phyloP scores from a whole-genome alignment of 2,329 filamentous ascomycete species.

The Coniochaeta sp. region DNA sequence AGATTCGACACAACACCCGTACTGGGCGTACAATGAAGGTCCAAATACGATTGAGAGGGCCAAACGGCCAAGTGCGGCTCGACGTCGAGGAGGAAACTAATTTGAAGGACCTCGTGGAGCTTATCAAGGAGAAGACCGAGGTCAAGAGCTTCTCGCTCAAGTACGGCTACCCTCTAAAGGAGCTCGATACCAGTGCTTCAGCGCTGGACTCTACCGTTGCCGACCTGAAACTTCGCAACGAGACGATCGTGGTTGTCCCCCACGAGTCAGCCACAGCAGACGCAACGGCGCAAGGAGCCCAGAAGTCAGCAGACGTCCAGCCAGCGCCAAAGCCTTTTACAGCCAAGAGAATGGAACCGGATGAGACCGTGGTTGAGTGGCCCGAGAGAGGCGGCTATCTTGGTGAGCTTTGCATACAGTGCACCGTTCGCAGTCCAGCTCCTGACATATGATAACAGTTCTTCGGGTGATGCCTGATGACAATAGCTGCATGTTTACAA shows the following conservation, averaged over 20 bases:
- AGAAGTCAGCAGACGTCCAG: slow-evolving; percentile 5
- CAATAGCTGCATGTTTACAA: slow-evolving; percentile 90
- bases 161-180: slow-evolving; percentile 74
- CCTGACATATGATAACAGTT: slow-evolving; percentile 33
- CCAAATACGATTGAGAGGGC: slow-evolving; percentile 68
- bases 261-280: slow-evolving; percentile 19
- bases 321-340: slow-evolving; percentile 16
- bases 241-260: slow-evolving; percentile 42
- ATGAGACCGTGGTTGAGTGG: slow-evolving; percentile 40
- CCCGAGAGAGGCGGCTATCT: slow-evolving; percentile 41
- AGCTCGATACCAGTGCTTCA: slow-evolving; percentile 47
- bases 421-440: too few species aligned
- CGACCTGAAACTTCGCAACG: slow-evolving; percentile 39
- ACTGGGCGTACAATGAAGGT: slow-evolving; percentile 34
- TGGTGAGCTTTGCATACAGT: slow-evolving; percentile 25
- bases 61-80: slow-evolving; percentile 63
- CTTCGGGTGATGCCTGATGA: slow-evolving; percentile 95
- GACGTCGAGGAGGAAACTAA: slow-evolving; percentile 62
- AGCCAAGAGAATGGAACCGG: slow-evolving; percentile 26
- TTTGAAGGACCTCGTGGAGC: slow-evolving; percentile 50
- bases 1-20: background rate
- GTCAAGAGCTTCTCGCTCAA: slow-evolving; percentile 67
- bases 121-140: slow-evolving; percentile 57
- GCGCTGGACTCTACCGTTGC: slow-evolving; percentile 39
- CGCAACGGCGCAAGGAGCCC: slow-evolving; percentile 2